Percentiles rank a stretch among this genome's conserved stretches.
Evolutionary conservation across 306 rosid genomes (phyloP).

Genomic region (Trifolium fragiferum): DNA sequence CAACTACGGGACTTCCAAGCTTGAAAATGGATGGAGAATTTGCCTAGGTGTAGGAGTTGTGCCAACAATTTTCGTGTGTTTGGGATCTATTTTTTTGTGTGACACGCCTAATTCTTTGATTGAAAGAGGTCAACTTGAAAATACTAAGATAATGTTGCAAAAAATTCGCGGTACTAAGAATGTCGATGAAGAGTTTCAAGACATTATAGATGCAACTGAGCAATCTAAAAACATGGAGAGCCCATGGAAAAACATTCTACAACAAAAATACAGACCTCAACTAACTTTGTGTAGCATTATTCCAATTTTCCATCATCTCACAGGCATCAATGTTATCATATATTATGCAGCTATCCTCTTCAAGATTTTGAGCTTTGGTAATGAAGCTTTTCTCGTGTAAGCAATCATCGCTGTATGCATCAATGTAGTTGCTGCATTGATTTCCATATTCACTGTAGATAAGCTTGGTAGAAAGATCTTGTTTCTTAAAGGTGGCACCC

Average conservation of each 20-base stretch:
- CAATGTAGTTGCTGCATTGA: slow-evolving; percentile 40
- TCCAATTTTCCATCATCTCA: slow-evolving; percentile 44
- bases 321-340: slow-evolving; percentile 45
- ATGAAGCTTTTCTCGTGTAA: slow-evolving; percentile 42
- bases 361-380: slow-evolving; percentile 35
- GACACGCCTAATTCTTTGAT: slow-evolving; percentile 47
- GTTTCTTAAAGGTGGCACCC: slow-evolving; percentile 40
- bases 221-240: slow-evolving; percentile 27
- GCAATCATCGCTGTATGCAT: slow-evolving; percentile 39
- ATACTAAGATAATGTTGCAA: slow-evolving; percentile 37
- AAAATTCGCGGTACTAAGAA: slow-evolving; percentile 36
- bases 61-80: slow-evolving; percentile 25
- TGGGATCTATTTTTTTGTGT: slow-evolving; percentile 22
- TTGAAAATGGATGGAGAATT: slow-evolving; percentile 33
- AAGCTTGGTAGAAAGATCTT: slow-evolving; percentile 39
- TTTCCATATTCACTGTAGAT: slow-evolving; percentile 36
- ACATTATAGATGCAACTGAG: slow-evolving; percentile 42
- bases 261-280: slow-evolving; percentile 38
- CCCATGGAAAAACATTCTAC: slow-evolving; percentile 40
- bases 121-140: slow-evolving; percentile 36
- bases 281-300: slow-evolving; percentile 28
- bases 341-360: slow-evolving; percentile 45
- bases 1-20: slow-evolving; percentile 34
- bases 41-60: slow-evolving; percentile 38
- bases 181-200: slow-evolving; percentile 40